Conservation (phyloP, 495 filamentous ascomycete genomes). For the Xylaria acuta region DNA sequence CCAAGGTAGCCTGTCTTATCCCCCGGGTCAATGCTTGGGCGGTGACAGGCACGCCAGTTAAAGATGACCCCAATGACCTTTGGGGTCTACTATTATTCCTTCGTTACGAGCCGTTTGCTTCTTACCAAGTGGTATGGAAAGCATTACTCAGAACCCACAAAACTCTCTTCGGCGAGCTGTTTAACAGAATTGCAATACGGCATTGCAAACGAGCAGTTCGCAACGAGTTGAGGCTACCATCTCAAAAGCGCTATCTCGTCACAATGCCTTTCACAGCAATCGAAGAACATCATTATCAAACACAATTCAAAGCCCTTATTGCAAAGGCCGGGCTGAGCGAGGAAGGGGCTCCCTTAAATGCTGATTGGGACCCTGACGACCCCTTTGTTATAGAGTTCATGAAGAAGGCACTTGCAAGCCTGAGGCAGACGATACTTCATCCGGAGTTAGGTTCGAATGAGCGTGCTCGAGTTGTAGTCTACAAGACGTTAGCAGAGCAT, state of each 20-base stretch:
- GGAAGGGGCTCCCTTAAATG: conserved; percentile 64
- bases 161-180: conserved; percentile 67
- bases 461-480: conserved; percentile 62
- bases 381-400: conserved; percentile 65
- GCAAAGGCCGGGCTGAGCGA: conserved; percentile 67
- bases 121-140: conserved; percentile 67
- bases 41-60: conserved; percentile 89
- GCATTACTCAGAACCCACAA: conserved; percentile 64
- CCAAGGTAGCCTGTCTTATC: conserved; percentile 77
- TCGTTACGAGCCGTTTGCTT: conserved; percentile 75
- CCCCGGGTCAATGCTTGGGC: conserved; percentile 89
- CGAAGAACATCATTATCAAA: conserved; percentile 85
- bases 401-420: conserved; percentile 54
- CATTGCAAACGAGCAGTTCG: conserved; percentile 85
- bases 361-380: conserved; percentile 69
- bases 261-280: conserved; percentile 86
- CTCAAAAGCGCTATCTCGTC: conserved; percentile 84
- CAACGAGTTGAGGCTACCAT: conserved; percentile 72
- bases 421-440: conserved; percentile 88
- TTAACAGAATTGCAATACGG: conserved; percentile 73
- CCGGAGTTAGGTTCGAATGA: conserved; percentile 68
- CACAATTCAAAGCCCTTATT: conserved; percentile 75
- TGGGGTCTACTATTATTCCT: conserved; percentile 81
- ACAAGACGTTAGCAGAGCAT: conserved; percentile 77
- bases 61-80: conserved; percentile 75